Evolutionary conservation across 2,329 filamentous ascomycete genomes (phyloP).

Genomic region (Trichoderma sp.): DNA sequence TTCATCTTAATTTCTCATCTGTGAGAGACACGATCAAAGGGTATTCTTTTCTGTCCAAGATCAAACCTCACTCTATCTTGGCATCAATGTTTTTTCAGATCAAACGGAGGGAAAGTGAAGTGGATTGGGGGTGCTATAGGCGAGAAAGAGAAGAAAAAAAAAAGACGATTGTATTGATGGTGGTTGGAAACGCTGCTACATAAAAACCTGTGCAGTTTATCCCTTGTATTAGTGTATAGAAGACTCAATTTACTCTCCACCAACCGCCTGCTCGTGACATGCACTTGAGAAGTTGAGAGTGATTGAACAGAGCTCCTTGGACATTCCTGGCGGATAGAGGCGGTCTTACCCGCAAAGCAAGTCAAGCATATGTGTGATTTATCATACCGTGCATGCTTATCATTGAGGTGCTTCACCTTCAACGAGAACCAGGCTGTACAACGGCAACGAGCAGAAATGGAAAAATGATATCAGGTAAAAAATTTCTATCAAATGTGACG

Average conservation of each 20-base stretch:
- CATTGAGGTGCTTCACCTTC: background rate
- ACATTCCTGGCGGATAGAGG: too few species aligned
- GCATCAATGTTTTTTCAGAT: constrained; percentile 10
- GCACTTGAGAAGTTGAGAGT: background rate
- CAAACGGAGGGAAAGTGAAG: background rate
- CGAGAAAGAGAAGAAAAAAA: background rate
- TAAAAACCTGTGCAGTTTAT: constrained; percentile 13
- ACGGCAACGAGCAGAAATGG: background rate
- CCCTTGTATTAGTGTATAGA: constrained; percentile 45
- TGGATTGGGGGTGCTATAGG: background rate
- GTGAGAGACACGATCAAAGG: background rate
- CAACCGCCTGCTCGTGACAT: background rate
- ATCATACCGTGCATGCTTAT: background rate
- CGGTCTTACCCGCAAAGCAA: background rate
- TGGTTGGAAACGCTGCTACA: constrained; percentile 22
- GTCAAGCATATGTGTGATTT: background rate
- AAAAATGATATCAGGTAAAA: background rate
- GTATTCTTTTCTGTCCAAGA: background rate
- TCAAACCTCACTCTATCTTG: background rate
- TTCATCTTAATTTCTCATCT: constrained; percentile 7
- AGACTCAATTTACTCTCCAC: constrained; percentile 33
- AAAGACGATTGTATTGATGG: constrained; percentile 18
- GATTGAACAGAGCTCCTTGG: too few species aligned
- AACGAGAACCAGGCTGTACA: background rate
- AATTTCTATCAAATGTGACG: background rate